A percentile compares a stretch with the other conserved stretches of the same genome.
phyloP scores from a whole-genome alignment of 345 rosid species.

The Salix dunnii region DNA sequence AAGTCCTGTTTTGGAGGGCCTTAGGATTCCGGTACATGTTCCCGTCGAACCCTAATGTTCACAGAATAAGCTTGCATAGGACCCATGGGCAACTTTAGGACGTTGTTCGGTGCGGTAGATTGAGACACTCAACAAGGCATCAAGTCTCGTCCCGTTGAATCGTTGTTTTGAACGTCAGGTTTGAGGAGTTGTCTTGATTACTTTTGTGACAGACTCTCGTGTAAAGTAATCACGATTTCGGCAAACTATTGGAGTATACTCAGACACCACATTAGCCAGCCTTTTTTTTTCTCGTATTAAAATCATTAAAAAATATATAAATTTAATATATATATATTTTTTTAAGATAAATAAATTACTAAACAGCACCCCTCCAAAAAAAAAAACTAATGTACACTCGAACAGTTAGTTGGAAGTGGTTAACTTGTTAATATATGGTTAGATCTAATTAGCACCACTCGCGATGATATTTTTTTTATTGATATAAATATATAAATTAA shows the following conservation, averaged over 20 bases:
- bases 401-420: no score
- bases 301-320: no score
- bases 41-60: neutral
- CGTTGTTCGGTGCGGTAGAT: conserved; percentile 37
- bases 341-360: no score
- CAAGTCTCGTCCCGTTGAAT: neutral
- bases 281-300: no score
- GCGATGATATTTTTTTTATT: no score
- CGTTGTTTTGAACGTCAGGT: neutral
- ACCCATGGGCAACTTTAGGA: conserved; percentile 34
- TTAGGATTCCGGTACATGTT: conserved; percentile 23
- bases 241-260: neutral
- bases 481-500: no score
- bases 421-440: no score
- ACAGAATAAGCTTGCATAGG: conserved; percentile 15
- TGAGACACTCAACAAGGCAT: conserved; percentile 24
- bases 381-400: no score
- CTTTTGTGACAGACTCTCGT: neutral
- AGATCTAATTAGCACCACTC: no score
- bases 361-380: no score
- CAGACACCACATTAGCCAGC: no score
- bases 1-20: neutral
- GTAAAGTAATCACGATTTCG: neutral
- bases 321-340: no score
- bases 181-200: neutral